Evolutionary conservation across 768 basidiomycete genomes (phyloP).

Genomic region (Mycena pura): DNA sequence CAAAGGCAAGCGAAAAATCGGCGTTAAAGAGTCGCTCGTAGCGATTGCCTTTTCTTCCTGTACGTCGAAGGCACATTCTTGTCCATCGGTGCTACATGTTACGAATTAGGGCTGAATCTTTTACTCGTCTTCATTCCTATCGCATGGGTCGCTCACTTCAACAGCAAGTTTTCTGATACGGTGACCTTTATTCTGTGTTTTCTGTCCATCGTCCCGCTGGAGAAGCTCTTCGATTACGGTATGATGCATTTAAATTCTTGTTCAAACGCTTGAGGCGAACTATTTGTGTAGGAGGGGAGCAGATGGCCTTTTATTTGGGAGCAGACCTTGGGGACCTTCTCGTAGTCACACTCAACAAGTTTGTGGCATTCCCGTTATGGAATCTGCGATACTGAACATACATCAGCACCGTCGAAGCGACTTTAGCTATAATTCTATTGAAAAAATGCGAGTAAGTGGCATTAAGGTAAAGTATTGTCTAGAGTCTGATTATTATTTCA

Average conservation of each 20-base stretch:
- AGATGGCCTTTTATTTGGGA: slow-evolving; percentile 63
- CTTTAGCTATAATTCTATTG: slow-evolving; percentile 73
- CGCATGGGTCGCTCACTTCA: slow-evolving; percentile 66
- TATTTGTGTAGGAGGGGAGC: slow-evolving; percentile 41
- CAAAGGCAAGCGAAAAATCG: slow-evolving; percentile 52
- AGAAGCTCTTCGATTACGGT: slow-evolving; percentile 70
- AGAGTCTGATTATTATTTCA: not conserved
- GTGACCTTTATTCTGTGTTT: slow-evolving; percentile 55
- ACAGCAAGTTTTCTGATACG: slow-evolving; percentile 11
- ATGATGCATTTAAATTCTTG: slow-evolving; percentile 17
- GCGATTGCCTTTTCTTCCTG: slow-evolving; percentile 61
- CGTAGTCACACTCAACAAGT: slow-evolving; percentile 72
- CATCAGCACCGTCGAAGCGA: slow-evolving; percentile 70
- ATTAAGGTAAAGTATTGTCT: not conserved
- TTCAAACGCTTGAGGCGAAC: not conserved
- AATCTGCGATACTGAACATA: not conserved
- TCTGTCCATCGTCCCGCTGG: slow-evolving; percentile 69
- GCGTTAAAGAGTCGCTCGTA: slow-evolving; percentile 50
- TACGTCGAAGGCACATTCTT: slow-evolving; percentile 34
- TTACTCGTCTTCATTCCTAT: slow-evolving; percentile 64
- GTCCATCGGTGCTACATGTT: not conserved
- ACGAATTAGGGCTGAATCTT: slow-evolving; percentile 58
- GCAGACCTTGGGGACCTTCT: slow-evolving; percentile 73
- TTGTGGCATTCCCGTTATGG: slow-evolving; percentile 23
- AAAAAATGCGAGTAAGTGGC: slow-evolving; percentile 70